Base-by-base conservation (phyloP, 768 basidiomycete genomes). In the Mycena amicta region DNA sequence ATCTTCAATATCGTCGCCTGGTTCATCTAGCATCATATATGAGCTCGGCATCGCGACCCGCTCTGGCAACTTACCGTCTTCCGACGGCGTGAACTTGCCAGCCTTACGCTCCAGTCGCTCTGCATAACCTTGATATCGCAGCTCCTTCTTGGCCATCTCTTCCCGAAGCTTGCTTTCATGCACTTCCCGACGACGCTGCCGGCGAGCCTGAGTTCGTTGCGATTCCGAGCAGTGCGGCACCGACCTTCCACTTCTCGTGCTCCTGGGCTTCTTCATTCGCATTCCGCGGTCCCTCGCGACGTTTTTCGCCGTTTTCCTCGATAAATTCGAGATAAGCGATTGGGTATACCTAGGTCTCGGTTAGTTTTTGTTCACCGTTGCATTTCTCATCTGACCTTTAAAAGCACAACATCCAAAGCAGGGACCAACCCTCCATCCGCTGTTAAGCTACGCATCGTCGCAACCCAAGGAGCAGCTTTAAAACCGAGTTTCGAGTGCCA, bases 401-500 rank as follows among this genome's bases (percentile, higher is more conserved):
- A 74, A 20, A 98, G 75, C 18, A 86, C 77, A 8, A 97, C 59
- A 67, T 94, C 89, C 80, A 95, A 77, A 6, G 88, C 80, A 5
- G 88, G 76, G 0, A 96, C 82, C 5, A 78, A 62, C 0, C 96
- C 97, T 0, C 97, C 97, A 66, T 95, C 91, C 0, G 85, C 70
- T 0, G 88, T 87, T 50, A 99, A 72, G 67, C 89, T 92, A 56
- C 86, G 81, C 61, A 98, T 74, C 0, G 90, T 90, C 0, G 92
- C 85, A 26, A 95, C 78, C 66, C 82, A 90, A 1, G 86, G 87
- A 3, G 75, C 74, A 23, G 66, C 74, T 57, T 83, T 83, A 67
- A 93, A 93, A 5, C 97, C 97, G 5, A 99, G 81, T 63, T 88
- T 92, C 1, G 87, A 78, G 67, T 97, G 84, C 97, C 97, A 99